These are phyloP conservation scores for Phytopythium vexans DNA, from an alignment of 352 stramenopile species.

Conservation along the genomic window DNA sequence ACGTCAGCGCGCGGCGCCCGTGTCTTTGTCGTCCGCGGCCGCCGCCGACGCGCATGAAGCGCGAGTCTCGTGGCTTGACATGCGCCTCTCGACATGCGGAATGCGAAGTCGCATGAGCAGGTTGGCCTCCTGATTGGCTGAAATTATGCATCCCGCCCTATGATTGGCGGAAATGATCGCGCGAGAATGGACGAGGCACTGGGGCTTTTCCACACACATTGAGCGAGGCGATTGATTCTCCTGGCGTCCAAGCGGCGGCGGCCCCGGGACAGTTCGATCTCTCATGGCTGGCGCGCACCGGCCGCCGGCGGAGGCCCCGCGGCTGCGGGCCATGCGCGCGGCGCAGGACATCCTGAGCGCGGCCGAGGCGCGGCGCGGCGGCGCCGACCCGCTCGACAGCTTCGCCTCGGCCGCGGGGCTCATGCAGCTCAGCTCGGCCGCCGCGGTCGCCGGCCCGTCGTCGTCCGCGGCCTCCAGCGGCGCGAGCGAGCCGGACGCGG, in stretches of 20 bases:
- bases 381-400: slow-evolving; percentile 17
- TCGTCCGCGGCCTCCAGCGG: slow-evolving; percentile 1
- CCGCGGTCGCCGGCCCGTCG: slow-evolving; percentile 12
- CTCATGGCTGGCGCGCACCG: slow-evolving; percentile 9
- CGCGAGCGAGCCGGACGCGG: slow-evolving; percentile 3
- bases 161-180: slow-evolving; percentile 5
- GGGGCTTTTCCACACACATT: too few species aligned
- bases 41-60: not conserved
- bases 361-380: not conserved
- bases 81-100: too few species aligned
- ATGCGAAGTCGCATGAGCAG: too few species aligned
- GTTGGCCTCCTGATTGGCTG: too few species aligned
- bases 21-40: not conserved
- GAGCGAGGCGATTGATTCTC: not conserved
- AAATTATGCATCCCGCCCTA: not conserved
- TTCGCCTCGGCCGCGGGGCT: slow-evolving; percentile 31
- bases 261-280: not conserved
- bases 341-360: not conserved
- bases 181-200: not conserved
- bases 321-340: slow-evolving; percentile 18
- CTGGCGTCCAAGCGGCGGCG: not conserved
- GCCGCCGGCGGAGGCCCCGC: slow-evolving; percentile 12
- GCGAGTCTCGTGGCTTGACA: not conserved
- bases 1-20: not conserved
- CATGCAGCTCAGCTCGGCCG: slow-evolving; percentile 52